Evolutionary conservation across 208 protist genomes (phyloP), one percentile per base, ranked within the genome.

Genomic region (Acanthamoeba triangularis): DNA sequence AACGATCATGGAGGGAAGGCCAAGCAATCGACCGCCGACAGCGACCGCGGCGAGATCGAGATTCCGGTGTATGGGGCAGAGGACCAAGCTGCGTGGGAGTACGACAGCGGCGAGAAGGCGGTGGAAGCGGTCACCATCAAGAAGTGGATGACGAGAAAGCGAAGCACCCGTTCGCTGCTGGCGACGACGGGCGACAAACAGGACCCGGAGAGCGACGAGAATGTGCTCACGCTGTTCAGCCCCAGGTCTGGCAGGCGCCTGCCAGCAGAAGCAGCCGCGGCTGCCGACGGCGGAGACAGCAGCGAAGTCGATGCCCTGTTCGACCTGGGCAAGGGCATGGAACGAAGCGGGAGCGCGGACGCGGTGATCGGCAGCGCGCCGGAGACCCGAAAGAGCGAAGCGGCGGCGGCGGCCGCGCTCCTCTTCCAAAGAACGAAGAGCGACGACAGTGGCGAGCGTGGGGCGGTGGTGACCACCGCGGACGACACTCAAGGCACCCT

Each of bases 41-140:
- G 33, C n/a, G 20, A 44, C 69, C n/a, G 33, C 69, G 35, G 69
- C n/a, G 69, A 78, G 69, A n/a, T 44, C 69, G 6, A 35, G 10
- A 41, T 25, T 16, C 30, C 65, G 5, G 65, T 72, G 28, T 28
- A 33, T 8, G 35, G 69, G 33, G 13, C 23, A 7, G 33, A 76
- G 69, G 69, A 44, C 11, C n/a, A 59, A 7, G 54, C 54, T 23
- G 54, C 16, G 20, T 47, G 44, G 44, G 44, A 47, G 44, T 47
- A 10, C 14, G 35, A 23, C 33, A 23, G 20, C 35, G 8, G 33
- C 18, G 20, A 16, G n/a, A 30, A 13, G 20, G n/a, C 11, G 13
- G 78, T 56, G 41, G 41, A 85, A 35, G 44, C 44, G 47, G 78
- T 85, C 18, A 85, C 78, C 41, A 85, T 85, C 47, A 85, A 85